A percentile compares a stretch with the other conserved stretches of the same genome.
Evolutionary conservation across 2,329 filamentous ascomycete genomes (phyloP).

Genomic region (Tolypocladium tundrense): DNA sequence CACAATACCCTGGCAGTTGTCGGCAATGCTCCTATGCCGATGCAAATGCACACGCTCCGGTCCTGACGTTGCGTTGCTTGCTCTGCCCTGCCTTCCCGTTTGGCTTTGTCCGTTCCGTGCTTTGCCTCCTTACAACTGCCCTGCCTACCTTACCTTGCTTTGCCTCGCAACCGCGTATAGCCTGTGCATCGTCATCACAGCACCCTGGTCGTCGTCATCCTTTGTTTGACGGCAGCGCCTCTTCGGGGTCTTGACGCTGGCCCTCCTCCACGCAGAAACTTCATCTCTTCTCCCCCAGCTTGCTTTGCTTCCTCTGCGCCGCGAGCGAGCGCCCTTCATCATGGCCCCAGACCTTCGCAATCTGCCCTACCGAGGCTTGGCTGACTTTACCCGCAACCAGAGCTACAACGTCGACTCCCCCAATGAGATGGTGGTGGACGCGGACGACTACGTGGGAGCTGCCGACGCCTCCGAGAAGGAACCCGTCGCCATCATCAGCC

Average conservation of each 20-base stretch:
- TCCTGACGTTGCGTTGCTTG: neutral
- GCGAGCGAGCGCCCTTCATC: neutral
- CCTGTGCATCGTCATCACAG: neutral
- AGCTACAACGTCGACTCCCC: constrained; percentile 45
- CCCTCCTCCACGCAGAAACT: neutral
- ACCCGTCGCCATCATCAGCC: constrained; percentile 42
- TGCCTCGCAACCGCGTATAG: neutral
- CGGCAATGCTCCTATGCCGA: neutral
- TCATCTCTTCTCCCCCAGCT: neutral
- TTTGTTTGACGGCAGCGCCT: neutral
- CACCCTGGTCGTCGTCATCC: neutral
- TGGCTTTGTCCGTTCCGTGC: too few relatives aligned
- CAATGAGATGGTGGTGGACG: constrained; percentile 46
- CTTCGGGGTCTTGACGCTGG: neutral
- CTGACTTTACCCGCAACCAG: constrained; percentile 23
- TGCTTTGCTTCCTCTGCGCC: neutral
- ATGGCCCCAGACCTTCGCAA: constrained; percentile 11
- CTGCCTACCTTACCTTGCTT: neutral
- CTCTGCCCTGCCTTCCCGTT: neutral
- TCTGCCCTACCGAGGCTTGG: constrained; percentile 10
- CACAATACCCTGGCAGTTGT: neutral
- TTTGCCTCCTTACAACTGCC: neutral
- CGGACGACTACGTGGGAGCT: constrained; percentile 43
- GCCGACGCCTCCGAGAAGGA: constrained; percentile 39
- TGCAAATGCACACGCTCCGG: neutral